These are phyloP conservation scores for Zygosaccharomyces rouxii DNA, from an alignment of 805 yeast species.

Conservation along the genomic window DNA sequence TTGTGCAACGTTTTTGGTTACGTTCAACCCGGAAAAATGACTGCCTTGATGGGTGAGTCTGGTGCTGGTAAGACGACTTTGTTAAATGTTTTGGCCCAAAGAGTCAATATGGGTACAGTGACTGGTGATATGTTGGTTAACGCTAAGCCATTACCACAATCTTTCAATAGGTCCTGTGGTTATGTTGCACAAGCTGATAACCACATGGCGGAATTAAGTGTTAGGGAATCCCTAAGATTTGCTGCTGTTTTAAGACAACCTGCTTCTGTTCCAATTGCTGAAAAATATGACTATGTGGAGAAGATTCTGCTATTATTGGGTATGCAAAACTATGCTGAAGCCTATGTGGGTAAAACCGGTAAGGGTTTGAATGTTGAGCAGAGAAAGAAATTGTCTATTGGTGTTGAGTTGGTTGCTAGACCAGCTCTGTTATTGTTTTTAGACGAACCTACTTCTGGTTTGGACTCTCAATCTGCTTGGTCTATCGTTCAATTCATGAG, in stretches of 20 bases:
- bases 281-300: slow-evolving; percentile 65
- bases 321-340: slow-evolving; percentile 68
- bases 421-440: slow-evolving; percentile 58
- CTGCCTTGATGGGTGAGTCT: slow-evolving; percentile 81
- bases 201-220: slow-evolving; percentile 64
- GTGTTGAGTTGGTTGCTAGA: slow-evolving; percentile 68
- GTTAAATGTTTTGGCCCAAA: slow-evolving; percentile 65
- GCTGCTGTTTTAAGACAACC: slow-evolving; percentile 74
- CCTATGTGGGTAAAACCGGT: slow-evolving; percentile 75
- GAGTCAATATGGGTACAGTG: slow-evolving; percentile 65
- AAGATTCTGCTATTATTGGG: slow-evolving; percentile 61
- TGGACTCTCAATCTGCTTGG: slow-evolving; percentile 66
- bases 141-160: slow-evolving; percentile 53
- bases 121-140: slow-evolving; percentile 71
- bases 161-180: slow-evolving; percentile 75
- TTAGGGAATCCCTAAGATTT: slow-evolving; percentile 67
- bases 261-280: slow-evolving; percentile 46
- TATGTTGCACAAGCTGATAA: slow-evolving; percentile 80
- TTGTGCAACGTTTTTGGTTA: slow-evolving; percentile 59
- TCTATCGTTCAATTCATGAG: slow-evolving; percentile 63
- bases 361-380: slow-evolving; percentile 67
- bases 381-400: slow-evolving; percentile 63
- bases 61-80: slow-evolving; percentile 86
- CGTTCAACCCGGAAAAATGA: slow-evolving; percentile 75
- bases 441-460: slow-evolving; percentile 73